A percentile compares a stretch with the other conserved stretches of the same genome.
These are phyloP conservation scores for Saitoella complicata DNA, from an alignment of 805 yeast genomes.

Conservation along the genomic window DNA sequence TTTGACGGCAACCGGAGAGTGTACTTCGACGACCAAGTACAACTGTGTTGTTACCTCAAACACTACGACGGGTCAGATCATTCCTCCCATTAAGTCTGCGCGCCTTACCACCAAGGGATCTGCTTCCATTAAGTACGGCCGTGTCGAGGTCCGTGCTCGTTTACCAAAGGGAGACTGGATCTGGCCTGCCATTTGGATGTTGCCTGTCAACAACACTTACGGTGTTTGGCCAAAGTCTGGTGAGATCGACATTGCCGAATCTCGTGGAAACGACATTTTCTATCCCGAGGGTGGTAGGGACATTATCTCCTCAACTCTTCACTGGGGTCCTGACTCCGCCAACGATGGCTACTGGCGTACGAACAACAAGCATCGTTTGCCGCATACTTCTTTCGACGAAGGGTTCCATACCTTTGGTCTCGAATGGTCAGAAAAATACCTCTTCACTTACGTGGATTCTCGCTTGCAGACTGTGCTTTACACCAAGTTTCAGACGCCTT, in stretches of 20 bases:
- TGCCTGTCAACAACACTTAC: constrained; percentile 6
- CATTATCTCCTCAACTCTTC: constrained; percentile 8
- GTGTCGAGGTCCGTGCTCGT: constrained; percentile 9
- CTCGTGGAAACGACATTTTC: constrained; percentile 7
- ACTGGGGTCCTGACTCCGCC: constrained; percentile 8
- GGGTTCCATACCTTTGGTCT: constrained; percentile 9
- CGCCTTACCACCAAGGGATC: constrained; percentile 5
- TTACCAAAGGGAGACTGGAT: constrained; percentile 11
- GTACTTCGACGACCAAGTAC: too few species aligned
- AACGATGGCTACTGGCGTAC: not conserved
- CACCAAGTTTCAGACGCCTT: constrained; percentile 5
- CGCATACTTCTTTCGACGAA: constrained; percentile 2
- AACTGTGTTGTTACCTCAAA: too few species aligned
- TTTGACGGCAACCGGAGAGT: too few species aligned
- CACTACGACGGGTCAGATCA: too few species aligned
- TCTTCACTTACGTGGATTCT: constrained; percentile 9
- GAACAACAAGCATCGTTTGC: too few species aligned
- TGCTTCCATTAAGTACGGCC: constrained; percentile 5
- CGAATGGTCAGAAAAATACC: constrained; percentile 10
- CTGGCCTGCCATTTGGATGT: constrained; percentile 13
- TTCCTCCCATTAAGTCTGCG: constrained; percentile 9
- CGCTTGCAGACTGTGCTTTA: constrained; percentile 9
- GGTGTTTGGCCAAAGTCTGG: constrained; percentile 12
- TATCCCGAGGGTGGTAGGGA: constrained; percentile 9
- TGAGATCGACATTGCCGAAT: constrained; percentile 10